These are phyloP conservation scores for Globisporangium sylvaticum DNA, from an alignment of 352 stramenopile genomes.

Conservation along the genomic window DNA sequence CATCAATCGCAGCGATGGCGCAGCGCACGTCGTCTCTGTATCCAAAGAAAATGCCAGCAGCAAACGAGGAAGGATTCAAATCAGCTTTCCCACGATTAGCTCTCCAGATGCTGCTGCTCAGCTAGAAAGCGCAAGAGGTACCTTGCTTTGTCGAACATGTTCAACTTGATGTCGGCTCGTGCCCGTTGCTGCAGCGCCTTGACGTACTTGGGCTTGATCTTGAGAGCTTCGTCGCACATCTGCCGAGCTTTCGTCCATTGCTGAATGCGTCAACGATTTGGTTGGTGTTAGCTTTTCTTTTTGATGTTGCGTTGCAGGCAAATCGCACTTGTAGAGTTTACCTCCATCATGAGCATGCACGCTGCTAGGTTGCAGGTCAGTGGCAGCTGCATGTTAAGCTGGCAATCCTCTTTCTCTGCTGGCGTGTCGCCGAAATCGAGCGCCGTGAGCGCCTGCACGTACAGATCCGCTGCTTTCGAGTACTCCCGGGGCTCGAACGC, in stretches of 20 bases:
- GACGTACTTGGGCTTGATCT: slow-evolving; percentile 36
- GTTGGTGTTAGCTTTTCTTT: no score
- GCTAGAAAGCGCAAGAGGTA: slow-evolving; percentile 13
- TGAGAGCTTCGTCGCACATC: slow-evolving; percentile 56
- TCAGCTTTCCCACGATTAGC: neutral
- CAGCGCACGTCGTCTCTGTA: slow-evolving; percentile 33
- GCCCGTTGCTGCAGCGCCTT: slow-evolving; percentile 62
- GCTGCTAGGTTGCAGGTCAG: slow-evolving; percentile 77
- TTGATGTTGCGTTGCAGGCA: neutral
- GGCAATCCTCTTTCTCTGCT: slow-evolving; percentile 34
- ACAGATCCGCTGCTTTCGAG: slow-evolving; percentile 51
- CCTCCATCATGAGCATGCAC: slow-evolving; percentile 72
- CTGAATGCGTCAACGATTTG: no score
- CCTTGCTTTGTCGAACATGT: slow-evolving; percentile 58
- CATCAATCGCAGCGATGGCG: slow-evolving; percentile 24
- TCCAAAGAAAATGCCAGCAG: neutral
- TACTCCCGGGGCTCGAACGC: slow-evolving; percentile 45
- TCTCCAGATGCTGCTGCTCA: neutral
- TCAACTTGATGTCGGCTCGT: slow-evolving; percentile 46
- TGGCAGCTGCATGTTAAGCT: slow-evolving; percentile 55
- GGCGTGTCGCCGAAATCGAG: slow-evolving; percentile 50
- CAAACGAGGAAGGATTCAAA: neutral
- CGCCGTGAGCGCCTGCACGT: slow-evolving; percentile 64
- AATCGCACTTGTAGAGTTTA: slow-evolving; percentile 1
- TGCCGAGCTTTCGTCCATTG: slow-evolving; percentile 47